Conservation (phyloP, 2,329 filamentous ascomycete species). For the Cladosporium velox region DNA sequence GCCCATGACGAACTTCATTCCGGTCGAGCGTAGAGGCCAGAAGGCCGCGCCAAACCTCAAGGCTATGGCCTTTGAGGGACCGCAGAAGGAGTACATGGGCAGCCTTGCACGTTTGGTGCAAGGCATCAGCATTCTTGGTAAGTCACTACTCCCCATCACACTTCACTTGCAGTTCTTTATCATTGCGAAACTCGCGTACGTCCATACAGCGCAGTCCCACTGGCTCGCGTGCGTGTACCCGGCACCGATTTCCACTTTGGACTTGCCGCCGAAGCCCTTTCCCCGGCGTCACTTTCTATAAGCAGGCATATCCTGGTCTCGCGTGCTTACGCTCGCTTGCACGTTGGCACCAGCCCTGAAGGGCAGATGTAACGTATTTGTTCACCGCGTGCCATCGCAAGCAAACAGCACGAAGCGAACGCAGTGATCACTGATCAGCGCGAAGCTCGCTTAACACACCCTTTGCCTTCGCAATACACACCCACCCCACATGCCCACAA, state of each 20-base stretch:
- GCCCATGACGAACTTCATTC: conserved; percentile 69
- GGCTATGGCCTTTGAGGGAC: conserved; percentile 73
- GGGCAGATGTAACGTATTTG: not conserved
- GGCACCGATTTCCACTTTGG: not conserved
- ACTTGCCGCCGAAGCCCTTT: not conserved
- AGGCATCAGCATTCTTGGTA: conserved; percentile 88
- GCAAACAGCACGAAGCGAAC: not conserved
- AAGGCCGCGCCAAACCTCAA: conserved; percentile 55
- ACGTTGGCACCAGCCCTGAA: not conserved
- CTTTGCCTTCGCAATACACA: not conserved
- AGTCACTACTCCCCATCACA: conserved; percentile 38
- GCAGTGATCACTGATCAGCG: conserved; percentile 1
- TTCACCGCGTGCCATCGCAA: not conserved
- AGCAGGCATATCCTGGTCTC: conserved; percentile 14
- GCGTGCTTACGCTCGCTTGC: conserved; percentile 19
- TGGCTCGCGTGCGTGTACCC: not conserved
- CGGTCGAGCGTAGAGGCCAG: conserved; percentile 53
- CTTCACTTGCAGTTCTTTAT: conserved; percentile 1
- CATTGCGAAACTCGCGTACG: conserved; percentile 3
- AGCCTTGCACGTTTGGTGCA: conserved; percentile 89
- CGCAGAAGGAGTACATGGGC: conserved; percentile 87
- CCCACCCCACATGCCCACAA: conserved; percentile 3
- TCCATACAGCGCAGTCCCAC: not conserved
- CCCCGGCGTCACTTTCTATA: conserved; percentile 5
- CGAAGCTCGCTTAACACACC: conserved; percentile 14